Evolutionary conservation across 2,329 filamentous ascomycete genomes (phyloP).

Genomic region (Trichoderma simmonsii): DNA sequence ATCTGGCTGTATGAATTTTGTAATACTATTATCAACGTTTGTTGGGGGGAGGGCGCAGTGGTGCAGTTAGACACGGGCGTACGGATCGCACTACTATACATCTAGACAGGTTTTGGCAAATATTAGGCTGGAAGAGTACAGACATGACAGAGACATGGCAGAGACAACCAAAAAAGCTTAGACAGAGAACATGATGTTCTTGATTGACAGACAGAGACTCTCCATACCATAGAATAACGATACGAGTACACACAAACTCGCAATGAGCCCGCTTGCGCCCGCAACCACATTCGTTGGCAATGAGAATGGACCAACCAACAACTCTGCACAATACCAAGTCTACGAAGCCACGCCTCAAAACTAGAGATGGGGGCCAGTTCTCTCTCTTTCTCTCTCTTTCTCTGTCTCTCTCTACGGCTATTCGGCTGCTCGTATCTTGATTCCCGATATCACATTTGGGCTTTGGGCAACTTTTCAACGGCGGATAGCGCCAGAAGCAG

Average conservation of each 20-base stretch:
- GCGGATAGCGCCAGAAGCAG: no score
- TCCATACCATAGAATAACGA: background rate
- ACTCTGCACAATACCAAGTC: background rate
- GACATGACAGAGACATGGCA: background rate
- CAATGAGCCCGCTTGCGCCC: background rate
- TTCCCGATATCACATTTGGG: background rate
- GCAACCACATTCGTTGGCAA: background rate
- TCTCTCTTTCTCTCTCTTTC: background rate
- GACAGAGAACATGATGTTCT: background rate
- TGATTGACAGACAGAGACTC: background rate
- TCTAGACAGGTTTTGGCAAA: background rate
- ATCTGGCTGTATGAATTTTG: background rate
- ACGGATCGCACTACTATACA: background rate
- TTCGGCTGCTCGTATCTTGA: background rate
- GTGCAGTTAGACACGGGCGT: background rate
- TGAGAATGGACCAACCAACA: background rate
- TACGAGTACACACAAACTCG: background rate
- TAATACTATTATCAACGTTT: constrained; percentile 1
- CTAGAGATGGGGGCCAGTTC: background rate
- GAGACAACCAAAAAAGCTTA: background rate
- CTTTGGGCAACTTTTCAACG: background rate
- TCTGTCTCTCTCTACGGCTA: background rate
- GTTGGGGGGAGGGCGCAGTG: background rate
- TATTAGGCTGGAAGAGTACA: background rate
- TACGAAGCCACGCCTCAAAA: background rate